phyloP scores from a whole-genome alignment of 495 filamentous ascomycete species.

The Penicillium longicatenatum region DNA sequence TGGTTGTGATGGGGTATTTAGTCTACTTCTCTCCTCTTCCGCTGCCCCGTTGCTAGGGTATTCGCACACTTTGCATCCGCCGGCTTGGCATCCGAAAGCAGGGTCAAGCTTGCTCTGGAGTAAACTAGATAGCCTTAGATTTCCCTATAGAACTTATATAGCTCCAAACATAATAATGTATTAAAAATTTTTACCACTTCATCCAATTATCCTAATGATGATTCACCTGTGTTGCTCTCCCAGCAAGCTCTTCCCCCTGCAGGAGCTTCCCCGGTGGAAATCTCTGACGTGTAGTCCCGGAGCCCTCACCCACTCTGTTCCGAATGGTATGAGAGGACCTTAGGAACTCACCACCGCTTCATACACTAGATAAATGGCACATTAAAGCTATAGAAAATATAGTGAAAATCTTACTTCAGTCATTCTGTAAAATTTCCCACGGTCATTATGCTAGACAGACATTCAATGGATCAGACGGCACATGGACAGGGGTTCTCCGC shows the following conservation, averaged over 20 bases:
- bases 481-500: conserved; percentile 34
- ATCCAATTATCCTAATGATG: neutral
- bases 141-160: neutral
- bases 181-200: neutral
- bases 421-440: neutral
- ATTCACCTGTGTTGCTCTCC: neutral
- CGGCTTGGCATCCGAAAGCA: conserved; percentile 46
- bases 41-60: conserved; percentile 29
- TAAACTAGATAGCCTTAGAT: neutral
- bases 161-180: neutral
- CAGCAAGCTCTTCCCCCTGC: conserved; percentile 8
- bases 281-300: conserved; percentile 41
- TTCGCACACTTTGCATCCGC: conserved; percentile 40
- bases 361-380: neutral
- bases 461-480: neutral
- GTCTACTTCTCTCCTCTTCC: conserved; percentile 8
- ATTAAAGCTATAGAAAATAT: neutral
- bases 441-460: neutral
- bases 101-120: conserved; percentile 9
- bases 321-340: conserved; percentile 8
- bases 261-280: conserved; percentile 31
- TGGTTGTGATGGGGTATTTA: conserved; percentile 4
- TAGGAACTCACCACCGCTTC: neutral
- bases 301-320: conserved; percentile 12
- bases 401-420: neutral